A percentile compares a stretch with the other conserved stretches of the same genome.
Evolutionary conservation across 345 rosid species (phyloP).

Genomic region (Pistacia atlantica): DNA sequence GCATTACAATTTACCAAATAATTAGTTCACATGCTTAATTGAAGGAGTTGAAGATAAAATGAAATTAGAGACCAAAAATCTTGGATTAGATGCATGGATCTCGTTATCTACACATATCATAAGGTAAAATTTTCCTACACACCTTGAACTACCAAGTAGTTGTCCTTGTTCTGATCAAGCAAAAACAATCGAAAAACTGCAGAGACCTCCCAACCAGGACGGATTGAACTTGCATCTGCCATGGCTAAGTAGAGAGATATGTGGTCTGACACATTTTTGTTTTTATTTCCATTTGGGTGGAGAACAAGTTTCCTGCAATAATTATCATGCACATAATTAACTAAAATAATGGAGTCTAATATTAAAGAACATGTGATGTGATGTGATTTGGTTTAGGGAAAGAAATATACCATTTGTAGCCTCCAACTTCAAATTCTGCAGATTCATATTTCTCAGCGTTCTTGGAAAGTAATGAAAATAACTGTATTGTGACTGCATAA

Average conservation of each 20-base stretch:
- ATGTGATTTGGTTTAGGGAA: background rate
- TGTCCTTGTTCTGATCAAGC: constrained; percentile 45
- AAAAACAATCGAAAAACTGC: constrained; percentile 50
- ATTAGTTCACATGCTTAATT: background rate
- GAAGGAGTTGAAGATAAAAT: no score
- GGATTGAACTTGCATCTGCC: constrained; percentile 41
- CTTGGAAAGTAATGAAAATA: constrained; percentile 48
- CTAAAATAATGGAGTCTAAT: no score
- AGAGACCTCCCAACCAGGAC: constrained; percentile 52
- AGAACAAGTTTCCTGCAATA: constrained; percentile 57
- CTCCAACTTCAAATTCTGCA: constrained; percentile 62
- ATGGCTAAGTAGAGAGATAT: constrained; percentile 57
- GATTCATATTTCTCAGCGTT: constrained; percentile 61
- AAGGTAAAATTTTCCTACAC: no score
- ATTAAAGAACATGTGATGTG: no score
- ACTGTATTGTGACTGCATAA: constrained; percentile 53
- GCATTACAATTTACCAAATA: constrained; percentile 6
- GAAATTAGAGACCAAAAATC: background rate
- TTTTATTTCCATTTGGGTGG: constrained; percentile 65
- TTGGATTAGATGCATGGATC: no score
- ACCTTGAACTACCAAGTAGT: constrained; percentile 43
- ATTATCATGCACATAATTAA: background rate
- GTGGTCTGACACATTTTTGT: constrained; percentile 52
- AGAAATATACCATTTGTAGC: constrained; percentile 60
- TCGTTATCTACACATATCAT: no score